phyloP scores from a whole-genome alignment of 2,329 filamentous ascomycete species.

The Nothopassalora personata region DNA sequence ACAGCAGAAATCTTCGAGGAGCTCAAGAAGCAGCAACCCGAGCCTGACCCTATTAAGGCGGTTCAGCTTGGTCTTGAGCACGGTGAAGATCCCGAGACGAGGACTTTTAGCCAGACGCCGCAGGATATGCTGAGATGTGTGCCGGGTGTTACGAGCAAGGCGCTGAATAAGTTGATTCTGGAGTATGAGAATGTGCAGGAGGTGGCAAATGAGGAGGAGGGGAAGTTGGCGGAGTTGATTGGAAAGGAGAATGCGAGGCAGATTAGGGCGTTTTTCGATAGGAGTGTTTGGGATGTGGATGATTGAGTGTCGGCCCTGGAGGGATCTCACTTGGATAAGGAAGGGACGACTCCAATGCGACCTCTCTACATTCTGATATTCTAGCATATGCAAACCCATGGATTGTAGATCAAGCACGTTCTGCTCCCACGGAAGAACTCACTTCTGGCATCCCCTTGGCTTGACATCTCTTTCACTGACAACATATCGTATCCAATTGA shows the following conservation, averaged over 20 bases:
- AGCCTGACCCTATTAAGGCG: conserved; percentile 84
- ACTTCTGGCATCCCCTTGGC: neutral
- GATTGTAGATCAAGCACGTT: too few species aligned
- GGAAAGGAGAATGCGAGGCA: conserved; percentile 71
- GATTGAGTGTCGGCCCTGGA: conserved; percentile 16
- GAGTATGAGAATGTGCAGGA: conserved; percentile 72
- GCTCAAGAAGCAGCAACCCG: conserved; percentile 80
- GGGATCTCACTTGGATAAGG: neutral
- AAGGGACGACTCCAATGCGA: neutral
- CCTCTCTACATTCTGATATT: neutral
- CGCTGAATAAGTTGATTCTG: conserved; percentile 65
- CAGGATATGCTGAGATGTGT: conserved; percentile 86
- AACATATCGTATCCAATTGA: too few species aligned
- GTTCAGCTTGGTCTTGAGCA: conserved; percentile 74
- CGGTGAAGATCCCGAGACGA: conserved; percentile 49
- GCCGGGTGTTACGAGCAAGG: conserved; percentile 77
- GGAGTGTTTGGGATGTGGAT: conserved; percentile 50
- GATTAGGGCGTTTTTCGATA: conserved; percentile 76
- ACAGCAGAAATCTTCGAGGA: conserved; percentile 95
- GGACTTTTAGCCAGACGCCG: conserved; percentile 75
- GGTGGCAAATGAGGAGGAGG: conserved; percentile 77
- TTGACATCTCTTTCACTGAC: too few species aligned
- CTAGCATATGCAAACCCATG: too few species aligned
- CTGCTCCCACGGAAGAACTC: neutral
- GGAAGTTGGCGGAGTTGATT: conserved; percentile 67